Base-by-base conservation (phyloP, 1,139 yeast species). In the Hanseniaspora sp. region DNA sequence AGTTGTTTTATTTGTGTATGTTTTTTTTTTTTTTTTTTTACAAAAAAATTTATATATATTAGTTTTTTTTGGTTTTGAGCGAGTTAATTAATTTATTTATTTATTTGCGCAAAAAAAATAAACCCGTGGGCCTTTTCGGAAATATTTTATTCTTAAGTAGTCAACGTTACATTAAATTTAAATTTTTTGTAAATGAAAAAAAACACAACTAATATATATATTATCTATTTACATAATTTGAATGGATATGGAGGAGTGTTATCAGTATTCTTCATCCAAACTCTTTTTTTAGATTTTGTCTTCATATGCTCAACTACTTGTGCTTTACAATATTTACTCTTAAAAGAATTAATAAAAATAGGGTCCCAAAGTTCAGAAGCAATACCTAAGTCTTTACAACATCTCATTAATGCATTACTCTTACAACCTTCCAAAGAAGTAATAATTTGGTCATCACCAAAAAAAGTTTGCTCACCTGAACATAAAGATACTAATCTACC, bases 311-410 rank as follows among this genome's bases (percentile, higher is more conserved):
- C 96, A 31, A 83, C 95, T 69, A 85, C 87, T 58, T 83, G 80
- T 61, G 87, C 92, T 58, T 83, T 90, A 67, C 96, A 86, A 60
- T 80, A 69, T 61, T 79, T 74, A 63, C 76, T 76, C 69, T 90
- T 92, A 76, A 88, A 92, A 41, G 71, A 69, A 60, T 92, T 78
- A 58, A 92, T 88, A 63, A 90, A 92, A 44, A 80, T 73, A 1
- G 98, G 98, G 65, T 92, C 98, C 98, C 98, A 92, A 55, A 92
- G 74, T 64, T 92, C 98, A 58, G 95, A 85, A 1, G 97, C 98
- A 62, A 92, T 84, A 5, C 97, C 97, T 62, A 92, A 74, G 70
- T 92, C 98, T 66, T 92, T 92, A 70, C 98, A 92, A 65, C 97
- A 90, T 65, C 98, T 78, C 97, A 92, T 92, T 68, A 92, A 73